A percentile compares a stretch with the other conserved stretches of the same genome.
These are phyloP conservation scores for Trametes elegans DNA, from an alignment of 768 basidiomycete genomes.

Conservation along the genomic window DNA sequence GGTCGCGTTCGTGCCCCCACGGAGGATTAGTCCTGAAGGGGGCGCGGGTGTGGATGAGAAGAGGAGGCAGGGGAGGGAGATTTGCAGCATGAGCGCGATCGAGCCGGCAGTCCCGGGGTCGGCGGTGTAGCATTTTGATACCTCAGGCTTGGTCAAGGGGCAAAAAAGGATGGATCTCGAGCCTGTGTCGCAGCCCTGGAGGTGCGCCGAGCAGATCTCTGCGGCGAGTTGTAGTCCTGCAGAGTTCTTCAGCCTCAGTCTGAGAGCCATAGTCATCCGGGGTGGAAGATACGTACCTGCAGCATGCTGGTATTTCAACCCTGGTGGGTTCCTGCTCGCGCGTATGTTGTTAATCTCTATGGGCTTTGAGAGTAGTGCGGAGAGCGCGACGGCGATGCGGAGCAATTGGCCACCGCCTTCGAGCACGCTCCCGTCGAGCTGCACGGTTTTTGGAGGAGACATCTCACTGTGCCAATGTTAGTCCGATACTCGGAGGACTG, in stretches of 20 bases:
- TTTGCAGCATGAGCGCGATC: slow-evolving; percentile 67
- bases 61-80: slow-evolving; percentile 65
- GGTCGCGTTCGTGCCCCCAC: slow-evolving; percentile 72
- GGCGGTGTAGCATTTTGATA: slow-evolving; percentile 41
- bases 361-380: slow-evolving; percentile 62
- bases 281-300: slow-evolving; percentile 55
- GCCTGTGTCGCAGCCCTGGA: slow-evolving; percentile 51
- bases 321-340: slow-evolving; percentile 53
- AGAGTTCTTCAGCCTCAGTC: background rate
- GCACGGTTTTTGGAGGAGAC: background rate
- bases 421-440: slow-evolving; percentile 43
- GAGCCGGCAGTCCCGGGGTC: slow-evolving; percentile 66
- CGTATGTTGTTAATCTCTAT: slow-evolving; percentile 63
- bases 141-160: slow-evolving; percentile 43
- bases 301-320: slow-evolving; percentile 71
- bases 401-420: slow-evolving; percentile 72
- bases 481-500: no score
- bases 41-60: slow-evolving; percentile 39
- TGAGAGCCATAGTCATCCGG: no score
- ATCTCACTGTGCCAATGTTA: background rate
- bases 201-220: slow-evolving; percentile 53
- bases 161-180: slow-evolving; percentile 55
- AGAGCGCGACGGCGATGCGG: slow-evolving; percentile 63
- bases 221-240: slow-evolving; percentile 67
- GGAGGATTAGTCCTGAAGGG: slow-evolving; percentile 51